Evolutionary conservation across 169 alveolate genomes (phyloP).

Genomic region (Plasmodium gonderi): DNA sequence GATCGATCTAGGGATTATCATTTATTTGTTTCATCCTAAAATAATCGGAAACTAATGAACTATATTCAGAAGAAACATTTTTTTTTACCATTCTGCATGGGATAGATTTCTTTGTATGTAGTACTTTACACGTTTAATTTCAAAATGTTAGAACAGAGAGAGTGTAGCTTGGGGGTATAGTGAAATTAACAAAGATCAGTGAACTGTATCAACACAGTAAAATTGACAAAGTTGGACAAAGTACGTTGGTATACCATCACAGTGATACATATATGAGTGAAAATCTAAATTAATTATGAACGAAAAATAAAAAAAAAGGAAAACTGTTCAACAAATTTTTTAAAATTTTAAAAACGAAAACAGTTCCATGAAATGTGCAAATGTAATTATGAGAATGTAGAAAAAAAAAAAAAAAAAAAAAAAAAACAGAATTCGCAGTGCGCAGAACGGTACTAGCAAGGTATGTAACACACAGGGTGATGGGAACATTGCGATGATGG

Average conservation of each 20-base stretch:
- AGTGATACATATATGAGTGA: not conserved
- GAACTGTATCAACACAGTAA: not conserved
- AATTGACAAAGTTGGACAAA: not conserved
- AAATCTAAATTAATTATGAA: conserved; percentile 30
- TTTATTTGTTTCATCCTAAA: too few relatives aligned
- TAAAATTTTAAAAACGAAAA: conserved; percentile 11
- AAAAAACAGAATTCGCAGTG: too few relatives aligned
- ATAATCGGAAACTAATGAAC: too few relatives aligned
- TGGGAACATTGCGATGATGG: not conserved
- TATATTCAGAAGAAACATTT: too few relatives aligned
- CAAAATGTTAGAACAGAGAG: not conserved
- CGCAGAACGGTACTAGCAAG: too few relatives aligned
- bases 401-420: too few relatives aligned
- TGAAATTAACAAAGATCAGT: not conserved
- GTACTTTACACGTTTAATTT: not conserved
- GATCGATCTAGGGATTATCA: too few relatives aligned
- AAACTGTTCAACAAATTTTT: not conserved
- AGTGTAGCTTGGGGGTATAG: not conserved
- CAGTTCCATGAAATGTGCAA: not conserved
- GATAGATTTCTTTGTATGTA: not conserved
- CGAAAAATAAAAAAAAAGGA: not conserved
- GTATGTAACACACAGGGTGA: too few relatives aligned
- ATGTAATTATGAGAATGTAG: too few relatives aligned
- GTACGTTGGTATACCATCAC: not conserved
- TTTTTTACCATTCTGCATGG: not conserved